Percentiles rank a stretch among this genome's conserved stretches.
These are phyloP conservation scores for Leishmania braziliensis DNA, from an alignment of 208 protist genomes.

Conservation along the genomic window DNA sequence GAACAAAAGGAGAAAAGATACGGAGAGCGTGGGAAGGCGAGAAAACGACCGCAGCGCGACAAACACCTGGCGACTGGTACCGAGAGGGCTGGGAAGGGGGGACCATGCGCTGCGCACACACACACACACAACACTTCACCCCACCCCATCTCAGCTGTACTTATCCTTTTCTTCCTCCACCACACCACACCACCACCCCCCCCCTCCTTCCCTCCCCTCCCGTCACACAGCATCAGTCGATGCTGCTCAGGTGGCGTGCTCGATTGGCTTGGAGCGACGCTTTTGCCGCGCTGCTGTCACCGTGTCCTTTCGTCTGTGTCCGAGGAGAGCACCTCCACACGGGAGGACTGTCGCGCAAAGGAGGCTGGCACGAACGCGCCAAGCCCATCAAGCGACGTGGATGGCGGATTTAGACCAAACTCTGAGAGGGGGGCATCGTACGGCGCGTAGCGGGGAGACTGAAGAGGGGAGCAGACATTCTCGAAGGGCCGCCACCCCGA, in stretches of 20 bases:
- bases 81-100: neutral
- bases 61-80: neutral
- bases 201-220: neutral
- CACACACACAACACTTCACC: no score
- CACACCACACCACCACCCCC: neutral
- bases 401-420: neutral
- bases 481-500: neutral
- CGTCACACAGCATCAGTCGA: slow-evolving; percentile 8
- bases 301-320: slow-evolving; percentile 9
- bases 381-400: neutral
- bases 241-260: slow-evolving; percentile 14
- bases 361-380: slow-evolving; percentile 10
- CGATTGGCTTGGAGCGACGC: neutral
- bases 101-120: neutral
- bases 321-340: slow-evolving; percentile 32
- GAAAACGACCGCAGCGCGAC: neutral
- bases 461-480: neutral
- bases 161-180: neutral
- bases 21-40: neutral
- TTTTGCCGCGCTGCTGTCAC: no score
- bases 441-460: neutral
- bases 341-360: slow-evolving; percentile 27
- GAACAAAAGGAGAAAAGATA: neutral
- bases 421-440: slow-evolving; percentile 1
- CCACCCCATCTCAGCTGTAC: neutral